A percentile compares a stretch with the other conserved stretches of the same genome.
phyloP scores from a whole-genome alignment of 2,329 filamentous ascomycete genomes.

The Ophiosphaerella herpotricha region DNA sequence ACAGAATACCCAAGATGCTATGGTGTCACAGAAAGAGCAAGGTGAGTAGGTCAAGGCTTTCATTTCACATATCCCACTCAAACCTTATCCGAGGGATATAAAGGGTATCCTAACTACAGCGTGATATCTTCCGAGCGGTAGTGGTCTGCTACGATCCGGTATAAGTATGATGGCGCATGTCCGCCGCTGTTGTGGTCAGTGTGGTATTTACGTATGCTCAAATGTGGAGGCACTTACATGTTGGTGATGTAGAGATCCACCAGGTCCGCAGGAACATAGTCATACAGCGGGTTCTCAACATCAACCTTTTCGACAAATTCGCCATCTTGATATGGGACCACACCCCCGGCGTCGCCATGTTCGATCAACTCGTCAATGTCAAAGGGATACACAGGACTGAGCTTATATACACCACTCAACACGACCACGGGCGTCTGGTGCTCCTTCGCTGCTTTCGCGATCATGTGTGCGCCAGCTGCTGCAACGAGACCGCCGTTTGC shows the following conservation, averaged over 20 bases:
- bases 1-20: too few species aligned
- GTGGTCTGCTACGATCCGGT: slow-evolving; percentile 73
- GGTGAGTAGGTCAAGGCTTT: too few species aligned
- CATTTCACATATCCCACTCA: neutral
- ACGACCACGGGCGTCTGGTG: slow-evolving; percentile 86
- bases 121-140: slow-evolving; percentile 75
- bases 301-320: slow-evolving; percentile 77
- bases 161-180: slow-evolving; percentile 73
- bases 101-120: slow-evolving; percentile 33
- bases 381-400: slow-evolving; percentile 87
- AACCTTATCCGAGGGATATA: neutral
- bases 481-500: slow-evolving; percentile 87
- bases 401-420: slow-evolving; percentile 88
- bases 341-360: slow-evolving; percentile 78
- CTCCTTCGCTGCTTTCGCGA: slow-evolving; percentile 82
- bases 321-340: slow-evolving; percentile 79
- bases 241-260: slow-evolving; percentile 88
- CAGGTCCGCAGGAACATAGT: slow-evolving; percentile 77
- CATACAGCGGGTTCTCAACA: slow-evolving; percentile 77
- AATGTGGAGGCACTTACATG: slow-evolving; percentile 57
- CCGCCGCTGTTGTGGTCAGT: slow-evolving; percentile 57
- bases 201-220: slow-evolving; percentile 11
- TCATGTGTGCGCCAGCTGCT: slow-evolving; percentile 78
- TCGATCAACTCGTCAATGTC: slow-evolving; percentile 82
- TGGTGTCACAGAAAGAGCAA: too few species aligned